A percentile compares a stretch with the other conserved stretches of the same genome.
Evolutionary conservation across 441 rosid species (phyloP).

Genomic region (Sinapis alba): DNA sequence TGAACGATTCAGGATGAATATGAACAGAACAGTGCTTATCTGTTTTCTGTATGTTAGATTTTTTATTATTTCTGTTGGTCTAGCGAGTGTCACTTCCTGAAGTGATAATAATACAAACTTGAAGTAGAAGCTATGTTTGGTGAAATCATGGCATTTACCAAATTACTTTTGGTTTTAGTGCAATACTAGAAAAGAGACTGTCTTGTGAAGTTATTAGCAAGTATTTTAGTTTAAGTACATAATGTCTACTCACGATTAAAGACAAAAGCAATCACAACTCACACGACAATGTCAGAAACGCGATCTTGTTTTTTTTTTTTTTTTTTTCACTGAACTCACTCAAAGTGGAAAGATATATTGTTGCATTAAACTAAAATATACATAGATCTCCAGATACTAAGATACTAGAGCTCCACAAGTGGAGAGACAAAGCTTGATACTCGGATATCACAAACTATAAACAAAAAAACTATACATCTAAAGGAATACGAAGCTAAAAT

Average conservation of each 20-base stretch:
- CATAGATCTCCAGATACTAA: too few relatives aligned
- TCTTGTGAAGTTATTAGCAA: background rate
- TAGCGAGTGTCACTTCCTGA: constrained; percentile 25
- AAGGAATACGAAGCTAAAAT: too few relatives aligned
- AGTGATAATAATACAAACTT: constrained; percentile 36
- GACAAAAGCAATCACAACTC: background rate
- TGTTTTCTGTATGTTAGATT: background rate
- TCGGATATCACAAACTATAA: too few relatives aligned
- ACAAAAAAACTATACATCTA: too few relatives aligned
- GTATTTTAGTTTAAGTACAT: background rate
- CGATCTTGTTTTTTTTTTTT: background rate
- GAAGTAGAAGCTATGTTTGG: constrained; percentile 32
- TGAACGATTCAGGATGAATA: constrained; percentile 21
- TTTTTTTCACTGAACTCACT: too few relatives aligned
- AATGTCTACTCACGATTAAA: background rate
- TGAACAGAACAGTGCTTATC: constrained; percentile 8
- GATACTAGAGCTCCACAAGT: too few relatives aligned
- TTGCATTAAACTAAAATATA: too few relatives aligned
- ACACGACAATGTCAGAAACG: background rate
- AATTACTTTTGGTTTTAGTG: constrained; percentile 14
- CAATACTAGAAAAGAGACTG: constrained; percentile 4
- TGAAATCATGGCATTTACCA: constrained; percentile 13
- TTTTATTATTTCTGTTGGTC: background rate
- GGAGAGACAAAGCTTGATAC: too few relatives aligned
- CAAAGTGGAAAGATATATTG: too few relatives aligned